These are phyloP conservation scores for Eruca vesicaria DNA, from an alignment of 441 rosid genomes.

Conservation along the genomic window DNA sequence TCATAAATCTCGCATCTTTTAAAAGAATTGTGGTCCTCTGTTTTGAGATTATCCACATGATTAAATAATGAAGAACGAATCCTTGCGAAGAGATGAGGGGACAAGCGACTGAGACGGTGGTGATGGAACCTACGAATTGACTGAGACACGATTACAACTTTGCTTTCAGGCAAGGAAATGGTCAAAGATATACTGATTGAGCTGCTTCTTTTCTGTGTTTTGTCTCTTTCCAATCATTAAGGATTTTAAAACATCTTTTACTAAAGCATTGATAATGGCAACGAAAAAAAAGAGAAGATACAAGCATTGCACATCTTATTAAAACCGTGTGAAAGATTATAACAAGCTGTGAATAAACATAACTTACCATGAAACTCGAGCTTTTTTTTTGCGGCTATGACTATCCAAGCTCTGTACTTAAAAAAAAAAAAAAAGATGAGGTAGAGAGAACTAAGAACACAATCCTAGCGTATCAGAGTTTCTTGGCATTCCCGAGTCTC, in stretches of 20 bases:
- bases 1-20: not conserved
- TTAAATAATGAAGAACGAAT: not conserved
- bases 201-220: too few relatives aligned
- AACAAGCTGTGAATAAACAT: conserved; percentile 18
- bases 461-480: not conserved
- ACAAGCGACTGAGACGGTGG: not conserved
- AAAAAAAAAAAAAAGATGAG: not conserved
- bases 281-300: not conserved
- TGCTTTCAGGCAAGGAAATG: not conserved
- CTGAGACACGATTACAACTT: too few relatives aligned
- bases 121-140: not conserved
- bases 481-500: not conserved
- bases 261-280: not conserved
- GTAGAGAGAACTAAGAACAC: not conserved
- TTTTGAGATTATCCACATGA: not conserved
- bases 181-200: not conserved
- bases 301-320: conserved; percentile 20
- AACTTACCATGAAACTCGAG: conserved; percentile 10
- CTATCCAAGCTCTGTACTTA: conserved; percentile 14
- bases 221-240: not conserved
- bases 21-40: conserved; percentile 1
- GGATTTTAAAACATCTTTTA: not conserved
- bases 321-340: not conserved
- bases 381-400: not conserved
- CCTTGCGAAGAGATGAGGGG: not conserved